phyloP scores from a whole-genome alignment of 129 eudicot species.

The Kitagawia praeruptora region DNA sequence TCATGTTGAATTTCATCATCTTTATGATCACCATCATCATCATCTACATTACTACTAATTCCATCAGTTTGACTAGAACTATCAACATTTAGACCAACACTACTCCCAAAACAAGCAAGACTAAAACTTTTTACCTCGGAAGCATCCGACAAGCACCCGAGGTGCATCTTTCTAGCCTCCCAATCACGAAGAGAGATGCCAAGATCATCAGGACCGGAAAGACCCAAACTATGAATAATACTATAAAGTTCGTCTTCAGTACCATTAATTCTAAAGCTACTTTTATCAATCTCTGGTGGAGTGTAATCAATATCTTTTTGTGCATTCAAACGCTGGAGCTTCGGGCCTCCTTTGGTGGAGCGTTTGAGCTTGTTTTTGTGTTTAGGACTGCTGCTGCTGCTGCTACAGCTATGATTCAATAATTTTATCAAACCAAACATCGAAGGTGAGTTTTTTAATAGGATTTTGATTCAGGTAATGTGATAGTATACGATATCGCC shows the following conservation, averaged over 20 bases:
- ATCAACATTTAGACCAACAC: neutral
- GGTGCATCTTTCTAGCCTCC: neutral
- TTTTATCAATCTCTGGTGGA: neutral
- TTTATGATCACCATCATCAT: neutral
- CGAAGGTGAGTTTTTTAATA: no score
- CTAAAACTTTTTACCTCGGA: neutral
- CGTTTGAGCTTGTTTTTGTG: neutral
- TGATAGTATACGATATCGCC: no score
- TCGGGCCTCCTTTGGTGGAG: neutral
- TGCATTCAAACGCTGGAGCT: neutral
- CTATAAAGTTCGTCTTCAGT: neutral
- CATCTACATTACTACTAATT: neutral
- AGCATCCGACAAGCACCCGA: neutral
- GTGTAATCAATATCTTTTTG: neutral
- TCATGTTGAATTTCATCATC: neutral
- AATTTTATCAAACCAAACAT: neutral
- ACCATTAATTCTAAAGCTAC: neutral
- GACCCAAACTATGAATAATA: neutral
- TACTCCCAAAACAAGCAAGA: neutral
- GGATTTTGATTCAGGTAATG: no score
- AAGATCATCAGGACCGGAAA: slow-evolving; percentile 1
- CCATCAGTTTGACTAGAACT: neutral
- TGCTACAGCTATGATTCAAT: neutral
- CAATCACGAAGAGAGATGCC: neutral
- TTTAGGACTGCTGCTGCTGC: neutral